Evolutionary conservation across 257 asterid species (phyloP).

Genomic region (Nyctanthes arbortristis): DNA sequence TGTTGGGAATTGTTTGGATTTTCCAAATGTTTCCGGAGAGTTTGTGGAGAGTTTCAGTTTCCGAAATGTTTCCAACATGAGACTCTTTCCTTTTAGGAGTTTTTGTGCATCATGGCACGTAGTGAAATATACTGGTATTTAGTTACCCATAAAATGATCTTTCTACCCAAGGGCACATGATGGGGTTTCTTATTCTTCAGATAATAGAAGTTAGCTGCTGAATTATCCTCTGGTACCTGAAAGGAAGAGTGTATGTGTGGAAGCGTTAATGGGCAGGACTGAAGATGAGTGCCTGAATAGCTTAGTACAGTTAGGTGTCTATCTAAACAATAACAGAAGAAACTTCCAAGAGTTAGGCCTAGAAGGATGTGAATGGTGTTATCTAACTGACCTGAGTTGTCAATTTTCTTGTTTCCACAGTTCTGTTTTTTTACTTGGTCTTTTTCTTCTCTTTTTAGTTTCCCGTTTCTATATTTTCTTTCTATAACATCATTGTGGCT

Average conservation of each 20-base stretch:
- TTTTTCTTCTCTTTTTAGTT: not conserved
- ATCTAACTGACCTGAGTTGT: not conserved
- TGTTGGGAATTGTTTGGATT: not conserved
- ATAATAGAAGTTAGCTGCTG: not conserved
- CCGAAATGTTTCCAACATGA: no score
- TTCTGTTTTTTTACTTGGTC: not conserved
- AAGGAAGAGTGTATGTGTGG: not conserved
- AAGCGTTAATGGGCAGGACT: not conserved
- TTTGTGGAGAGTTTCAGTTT: no score
- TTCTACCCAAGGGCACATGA: not conserved
- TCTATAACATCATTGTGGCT: not conserved
- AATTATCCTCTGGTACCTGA: not conserved
- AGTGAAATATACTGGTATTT: not conserved
- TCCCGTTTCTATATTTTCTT: slow-evolving; percentile 13
- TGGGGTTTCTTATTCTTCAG: not conserved
- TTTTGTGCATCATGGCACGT: not conserved
- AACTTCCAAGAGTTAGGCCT: not conserved
- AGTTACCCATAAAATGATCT: not conserved
- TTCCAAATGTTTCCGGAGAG: no score
- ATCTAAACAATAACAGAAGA: not conserved
- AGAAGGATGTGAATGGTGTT: not conserved
- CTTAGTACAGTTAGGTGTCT: not conserved
- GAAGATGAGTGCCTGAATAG: not conserved
- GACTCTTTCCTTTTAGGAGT: no score
- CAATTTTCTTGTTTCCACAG: not conserved